Percentiles rank a stretch among this genome's conserved stretches.
Evolutionary conservation across 169 alveolate genomes (phyloP).

Genomic region (Plasmodium berghei): DNA sequence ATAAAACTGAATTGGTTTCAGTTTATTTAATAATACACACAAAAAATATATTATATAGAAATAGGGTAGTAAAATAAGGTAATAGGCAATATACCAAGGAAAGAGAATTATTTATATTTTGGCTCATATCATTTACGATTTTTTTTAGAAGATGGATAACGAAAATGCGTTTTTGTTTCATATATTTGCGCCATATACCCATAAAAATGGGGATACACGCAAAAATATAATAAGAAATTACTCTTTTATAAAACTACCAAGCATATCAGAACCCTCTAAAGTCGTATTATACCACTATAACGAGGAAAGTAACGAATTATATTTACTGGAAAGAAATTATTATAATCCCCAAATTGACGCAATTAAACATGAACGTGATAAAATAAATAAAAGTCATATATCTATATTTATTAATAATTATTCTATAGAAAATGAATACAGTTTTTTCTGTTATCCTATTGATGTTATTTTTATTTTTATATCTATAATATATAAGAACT

Average conservation of each 20-base stretch:
- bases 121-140: too few species aligned
- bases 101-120: neutral
- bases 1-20: too few species aligned
- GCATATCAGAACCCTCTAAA: constrained; percentile 65
- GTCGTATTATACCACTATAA: constrained; percentile 36
- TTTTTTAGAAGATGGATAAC: neutral
- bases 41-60: neutral
- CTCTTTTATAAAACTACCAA: constrained; percentile 60
- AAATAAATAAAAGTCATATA: constrained; percentile 64
- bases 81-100: neutral
- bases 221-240: constrained; percentile 21
- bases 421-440: constrained; percentile 42
- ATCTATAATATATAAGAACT: constrained; percentile 50
- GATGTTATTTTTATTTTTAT: constrained; percentile 60
- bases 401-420: constrained; percentile 71
- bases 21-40: neutral
- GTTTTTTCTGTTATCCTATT: constrained; percentile 68
- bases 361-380: constrained; percentile 37
- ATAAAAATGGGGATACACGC: neutral
- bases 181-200: constrained; percentile 13
- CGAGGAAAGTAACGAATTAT: constrained; percentile 37
- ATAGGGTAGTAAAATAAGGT: too few species aligned
- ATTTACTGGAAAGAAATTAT: constrained; percentile 57
- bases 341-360: constrained; percentile 64
- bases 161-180: constrained; percentile 66